Evolutionary conservation across 768 basidiomycete genomes (phyloP).

Genomic region (Coprinopsis strossmayeri): DNA sequence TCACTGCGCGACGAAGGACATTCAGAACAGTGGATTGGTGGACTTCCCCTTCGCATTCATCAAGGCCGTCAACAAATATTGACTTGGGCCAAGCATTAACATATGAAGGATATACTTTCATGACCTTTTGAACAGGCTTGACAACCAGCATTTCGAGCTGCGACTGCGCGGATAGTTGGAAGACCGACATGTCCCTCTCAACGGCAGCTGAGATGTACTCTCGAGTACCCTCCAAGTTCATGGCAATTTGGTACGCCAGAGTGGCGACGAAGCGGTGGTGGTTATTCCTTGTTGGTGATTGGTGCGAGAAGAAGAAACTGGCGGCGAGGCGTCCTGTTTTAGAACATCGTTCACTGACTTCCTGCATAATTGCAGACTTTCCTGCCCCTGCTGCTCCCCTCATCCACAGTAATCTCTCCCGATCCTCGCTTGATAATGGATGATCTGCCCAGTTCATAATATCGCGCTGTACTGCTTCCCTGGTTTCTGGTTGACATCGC

Average conservation of each 20-base stretch:
- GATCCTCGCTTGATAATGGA: not conserved
- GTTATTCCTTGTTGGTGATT: not conserved
- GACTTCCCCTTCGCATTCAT: conserved; percentile 6
- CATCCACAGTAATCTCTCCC: conserved; percentile 1
- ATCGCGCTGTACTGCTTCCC: conserved; percentile 7
- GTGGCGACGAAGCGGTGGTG: not conserved
- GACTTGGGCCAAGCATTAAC: not conserved
- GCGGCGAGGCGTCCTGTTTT: conserved; percentile 5
- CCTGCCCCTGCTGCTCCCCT: conserved; percentile 10
- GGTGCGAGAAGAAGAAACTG: conserved; percentile 11
- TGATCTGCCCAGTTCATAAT: conserved; percentile 8
- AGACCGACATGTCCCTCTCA: not conserved
- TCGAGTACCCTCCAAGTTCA: not conserved
- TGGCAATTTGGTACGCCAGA: conserved; percentile 5
- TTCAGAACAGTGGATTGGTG: conserved; percentile 5
- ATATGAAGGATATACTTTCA: not conserved
- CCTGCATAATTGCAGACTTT: conserved; percentile 7
- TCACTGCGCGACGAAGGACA: not conserved
- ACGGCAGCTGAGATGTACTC: not conserved
- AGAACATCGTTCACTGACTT: conserved; percentile 2
- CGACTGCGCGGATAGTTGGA: not conserved
- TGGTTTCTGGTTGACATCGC: conserved; percentile 3
- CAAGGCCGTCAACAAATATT: conserved; percentile 10
- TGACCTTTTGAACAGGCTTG: not conserved
- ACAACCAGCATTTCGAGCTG: conserved; percentile 3